Conservation (phyloP, 768 basidiomycete species). For the Lyophyllum decastes region DNA sequence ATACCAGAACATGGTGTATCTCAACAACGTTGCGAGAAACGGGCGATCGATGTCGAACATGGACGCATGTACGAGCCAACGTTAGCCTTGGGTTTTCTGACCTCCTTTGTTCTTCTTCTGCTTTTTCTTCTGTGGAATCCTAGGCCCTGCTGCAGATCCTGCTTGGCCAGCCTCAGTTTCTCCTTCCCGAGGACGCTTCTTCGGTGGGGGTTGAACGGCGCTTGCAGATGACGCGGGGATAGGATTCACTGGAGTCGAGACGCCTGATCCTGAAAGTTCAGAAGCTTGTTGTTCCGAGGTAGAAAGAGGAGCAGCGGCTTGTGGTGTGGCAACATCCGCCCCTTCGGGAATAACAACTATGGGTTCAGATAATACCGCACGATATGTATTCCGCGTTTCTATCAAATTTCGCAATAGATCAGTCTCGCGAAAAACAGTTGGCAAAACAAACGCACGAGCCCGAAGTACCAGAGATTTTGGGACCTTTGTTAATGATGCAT, state of each 20-base stretch:
- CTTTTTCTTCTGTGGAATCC: slow-evolving; percentile 29
- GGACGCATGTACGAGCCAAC: not conserved
- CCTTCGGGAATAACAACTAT: slow-evolving; percentile 56
- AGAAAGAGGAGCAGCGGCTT: not conserved
- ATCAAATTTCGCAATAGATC: slow-evolving; percentile 1
- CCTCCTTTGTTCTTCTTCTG: slow-evolving; percentile 25
- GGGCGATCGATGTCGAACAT: not conserved
- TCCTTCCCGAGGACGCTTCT: slow-evolving; percentile 25
- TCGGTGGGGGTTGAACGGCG: slow-evolving; percentile 4
- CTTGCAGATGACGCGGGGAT: not conserved
- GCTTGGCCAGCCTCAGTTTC: slow-evolving; percentile 6
- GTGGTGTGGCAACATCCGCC: not conserved
- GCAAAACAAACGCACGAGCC: slow-evolving; percentile 57
- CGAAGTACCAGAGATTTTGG: slow-evolving; percentile 72
- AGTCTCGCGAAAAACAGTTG: not conserved
- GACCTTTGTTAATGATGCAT: slow-evolving; percentile 57
- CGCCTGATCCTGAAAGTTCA: not conserved
- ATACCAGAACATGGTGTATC: not conserved
- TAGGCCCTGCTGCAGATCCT: slow-evolving; percentile 3
- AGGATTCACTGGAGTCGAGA: not conserved
- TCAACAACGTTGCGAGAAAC: not conserved
- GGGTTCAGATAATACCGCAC: slow-evolving; percentile 79
- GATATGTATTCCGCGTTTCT: slow-evolving; percentile 84
- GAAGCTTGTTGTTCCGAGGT: not conserved
- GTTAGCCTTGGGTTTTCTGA: not conserved